Evolutionary conservation across 1,139 yeast genomes (phyloP), one percentile per base, ranked within the genome.

Genomic region (Arxiozyma heterogenica): DNA sequence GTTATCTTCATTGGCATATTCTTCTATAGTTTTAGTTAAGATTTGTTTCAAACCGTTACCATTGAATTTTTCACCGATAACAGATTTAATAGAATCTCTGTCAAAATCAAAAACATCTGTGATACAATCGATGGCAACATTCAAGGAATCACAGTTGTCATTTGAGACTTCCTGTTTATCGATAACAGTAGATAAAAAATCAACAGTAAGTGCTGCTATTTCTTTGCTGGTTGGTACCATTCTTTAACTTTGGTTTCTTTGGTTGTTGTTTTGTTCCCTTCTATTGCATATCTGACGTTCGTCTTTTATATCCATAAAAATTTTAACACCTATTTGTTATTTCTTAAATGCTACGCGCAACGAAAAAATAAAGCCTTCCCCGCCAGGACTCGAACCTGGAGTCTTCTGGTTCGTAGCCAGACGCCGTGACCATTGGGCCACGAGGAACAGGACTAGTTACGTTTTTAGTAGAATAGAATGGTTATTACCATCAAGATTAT

Each of bases 341-440:
- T 23, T n/a, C n/a, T n/a, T n/a, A n/a, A n/a, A n/a, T n/a, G n/a
- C n/a, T n/a, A n/a, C n/a, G n/a, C n/a, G n/a, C n/a, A n/a, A n/a
- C n/a, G n/a, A n/a, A n/a, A n/a, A n/a, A n/a, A 75, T 70, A 66
- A 59, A 71, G 76, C 77, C 90, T 83, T 84, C 90, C 90, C 88
- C 90, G 84, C 89, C 89, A 84, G 90, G 90, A 84, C 84, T 84
- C 88, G 90, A 84, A 84, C 90, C 91, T 84, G 88, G 89, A 84
- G 83, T 83, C 90, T 83, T 82, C 88, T 83, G 89, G 89, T 84
- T 80, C 88, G 88, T 83, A 83, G 89, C 87, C 89, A 82, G 86
- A 83, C 87, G 88, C 88, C 88, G 83, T 83, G 84, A 83, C 88
- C 89, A 83, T 83, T 83, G 86, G 88, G 88, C 88, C 86, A 83